Evolutionary conservation across 108 stramenopile species (phyloP).

Genomic region (Cyclotella kingstonii): DNA sequence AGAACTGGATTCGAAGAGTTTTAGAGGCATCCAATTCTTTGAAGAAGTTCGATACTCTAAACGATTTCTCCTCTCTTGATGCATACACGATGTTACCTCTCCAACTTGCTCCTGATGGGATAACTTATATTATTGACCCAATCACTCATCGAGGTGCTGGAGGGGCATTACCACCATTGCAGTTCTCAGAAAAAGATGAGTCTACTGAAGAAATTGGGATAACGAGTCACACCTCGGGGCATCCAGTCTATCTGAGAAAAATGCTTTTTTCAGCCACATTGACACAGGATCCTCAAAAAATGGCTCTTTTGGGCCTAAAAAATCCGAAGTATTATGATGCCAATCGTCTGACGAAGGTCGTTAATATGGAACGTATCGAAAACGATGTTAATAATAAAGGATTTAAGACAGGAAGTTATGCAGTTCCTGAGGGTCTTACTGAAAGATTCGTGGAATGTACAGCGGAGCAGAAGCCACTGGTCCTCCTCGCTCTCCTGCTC

Average conservation of each 20-base stretch:
- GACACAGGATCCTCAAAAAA: conserved; percentile 94
- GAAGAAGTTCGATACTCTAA: conserved; percentile 11
- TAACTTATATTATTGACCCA: conserved; percentile 35
- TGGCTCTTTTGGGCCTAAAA: conserved; percentile 77
- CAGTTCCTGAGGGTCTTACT: conserved; percentile 44
- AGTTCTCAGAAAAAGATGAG: conserved; percentile 1
- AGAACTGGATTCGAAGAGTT: conserved; percentile 88
- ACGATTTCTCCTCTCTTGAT: background rate
- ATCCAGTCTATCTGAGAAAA: conserved; percentile 30
- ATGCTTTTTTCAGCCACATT: conserved; percentile 92
- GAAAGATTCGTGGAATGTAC: conserved; percentile 52
- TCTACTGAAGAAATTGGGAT: conserved; percentile 10
- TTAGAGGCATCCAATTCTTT: conserved; percentile 53
- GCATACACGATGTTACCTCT: conserved; percentile 43
- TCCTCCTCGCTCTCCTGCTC: conserved; percentile 80
- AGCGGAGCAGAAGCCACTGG: conserved; percentile 80
- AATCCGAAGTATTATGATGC: conserved; percentile 90
- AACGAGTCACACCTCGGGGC: conserved; percentile 21
- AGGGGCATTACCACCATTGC: conserved; percentile 26
- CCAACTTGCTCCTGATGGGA: conserved; percentile 31
- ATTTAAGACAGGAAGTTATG: conserved; percentile 37
- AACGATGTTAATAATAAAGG: conserved; percentile 20
- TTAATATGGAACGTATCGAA: conserved; percentile 7
- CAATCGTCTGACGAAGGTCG: conserved; percentile 48
- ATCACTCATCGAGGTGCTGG: conserved; percentile 48